phyloP scores from a whole-genome alignment of 495 filamentous ascomycete species.

The Aspergillus bridgeri region DNA sequence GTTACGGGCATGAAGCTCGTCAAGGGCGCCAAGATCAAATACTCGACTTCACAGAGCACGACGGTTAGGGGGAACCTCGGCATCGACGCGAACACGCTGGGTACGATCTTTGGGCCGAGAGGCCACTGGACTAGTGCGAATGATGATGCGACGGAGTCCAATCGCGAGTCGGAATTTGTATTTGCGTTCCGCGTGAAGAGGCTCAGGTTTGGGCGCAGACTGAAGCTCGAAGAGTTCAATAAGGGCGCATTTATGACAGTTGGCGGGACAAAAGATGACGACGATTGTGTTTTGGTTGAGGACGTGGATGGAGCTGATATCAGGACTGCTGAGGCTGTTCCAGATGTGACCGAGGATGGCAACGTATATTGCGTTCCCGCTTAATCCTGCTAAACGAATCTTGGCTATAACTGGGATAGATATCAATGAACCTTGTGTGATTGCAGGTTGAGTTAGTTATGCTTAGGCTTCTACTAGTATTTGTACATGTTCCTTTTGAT shows the following conservation, averaged over 20 bases:
- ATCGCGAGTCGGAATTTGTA: constrained; percentile 25
- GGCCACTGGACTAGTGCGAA: constrained; percentile 22
- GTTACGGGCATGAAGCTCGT: constrained; percentile 32
- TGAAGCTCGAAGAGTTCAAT: constrained; percentile 26
- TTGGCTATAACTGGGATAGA: constrained; percentile 9
- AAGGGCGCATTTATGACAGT: constrained; percentile 25
- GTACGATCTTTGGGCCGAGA: constrained; percentile 21
- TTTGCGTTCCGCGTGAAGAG: constrained; percentile 32
- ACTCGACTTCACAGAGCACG: constrained; percentile 22
- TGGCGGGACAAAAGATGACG: constrained; percentile 14
- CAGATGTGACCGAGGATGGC: constrained; percentile 24
- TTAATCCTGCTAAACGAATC: constrained; percentile 13
- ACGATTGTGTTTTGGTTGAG: constrained; percentile 22
- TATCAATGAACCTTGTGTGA: constrained; percentile 8
- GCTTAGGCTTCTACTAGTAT: constrained; percentile 9
- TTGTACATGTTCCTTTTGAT: constrained; percentile 21
- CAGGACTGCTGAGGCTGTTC: constrained; percentile 18
- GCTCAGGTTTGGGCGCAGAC: constrained; percentile 23
- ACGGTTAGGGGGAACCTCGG: constrained; percentile 22
- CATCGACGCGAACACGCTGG: constrained; percentile 17
- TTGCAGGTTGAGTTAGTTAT: constrained; percentile 8
- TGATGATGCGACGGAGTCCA: constrained; percentile 25
- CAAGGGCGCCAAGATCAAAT: constrained; percentile 29
- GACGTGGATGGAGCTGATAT: constrained; percentile 26
- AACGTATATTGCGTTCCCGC: constrained; percentile 25